A percentile compares a stretch with the other conserved stretches of the same genome.
Evolutionary conservation across 2,329 filamentous ascomycete species (phyloP).

Genomic region (Xylaria arbuscula): DNA sequence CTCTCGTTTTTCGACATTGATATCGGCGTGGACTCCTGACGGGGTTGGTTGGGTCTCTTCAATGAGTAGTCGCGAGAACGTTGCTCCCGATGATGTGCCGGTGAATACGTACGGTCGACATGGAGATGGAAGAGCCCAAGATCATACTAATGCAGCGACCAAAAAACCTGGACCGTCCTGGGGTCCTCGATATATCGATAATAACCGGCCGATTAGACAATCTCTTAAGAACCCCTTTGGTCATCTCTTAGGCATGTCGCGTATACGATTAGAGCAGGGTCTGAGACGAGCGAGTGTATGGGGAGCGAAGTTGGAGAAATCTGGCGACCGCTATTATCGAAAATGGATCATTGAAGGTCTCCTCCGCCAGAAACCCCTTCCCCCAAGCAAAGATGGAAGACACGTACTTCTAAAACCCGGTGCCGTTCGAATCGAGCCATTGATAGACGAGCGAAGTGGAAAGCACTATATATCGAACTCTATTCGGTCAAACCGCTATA

Average conservation of each 20-base stretch:
- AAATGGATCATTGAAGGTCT: slow-evolving; percentile 60
- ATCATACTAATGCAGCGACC: not conserved
- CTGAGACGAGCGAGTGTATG: slow-evolving; percentile 27
- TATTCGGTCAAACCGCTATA: slow-evolving; percentile 87
- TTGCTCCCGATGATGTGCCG: slow-evolving; percentile 12
- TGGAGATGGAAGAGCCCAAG: slow-evolving; percentile 14
- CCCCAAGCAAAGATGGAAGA: slow-evolving; percentile 76
- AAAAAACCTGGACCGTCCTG: not conserved
- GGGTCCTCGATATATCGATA: not conserved
- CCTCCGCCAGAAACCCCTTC: slow-evolving; percentile 72
- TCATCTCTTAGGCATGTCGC: slow-evolving; percentile 12
- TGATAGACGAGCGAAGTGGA: slow-evolving; percentile 64
- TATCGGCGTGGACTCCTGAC: not conserved
- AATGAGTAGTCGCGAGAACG: slow-evolving; percentile 23
- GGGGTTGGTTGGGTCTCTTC: slow-evolving; percentile 8
- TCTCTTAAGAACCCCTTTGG: not conserved
- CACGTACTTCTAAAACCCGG: slow-evolving; percentile 57
- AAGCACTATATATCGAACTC: slow-evolving; percentile 65
- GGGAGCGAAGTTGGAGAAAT: slow-evolving; percentile 10
- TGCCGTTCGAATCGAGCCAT: slow-evolving; percentile 45
- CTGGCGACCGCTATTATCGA: slow-evolving; percentile 49
- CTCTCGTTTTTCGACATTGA: not conserved
- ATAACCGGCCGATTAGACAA: not conserved
- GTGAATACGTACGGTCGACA: slow-evolving; percentile 7
- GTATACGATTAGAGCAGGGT: slow-evolving; percentile 17